Percentiles rank a stretch among this genome's conserved stretches.
Evolutionary conservation across 192 early-diverging fungal genomes (phyloP).

Genomic region (Mortierella claussenii): DNA sequence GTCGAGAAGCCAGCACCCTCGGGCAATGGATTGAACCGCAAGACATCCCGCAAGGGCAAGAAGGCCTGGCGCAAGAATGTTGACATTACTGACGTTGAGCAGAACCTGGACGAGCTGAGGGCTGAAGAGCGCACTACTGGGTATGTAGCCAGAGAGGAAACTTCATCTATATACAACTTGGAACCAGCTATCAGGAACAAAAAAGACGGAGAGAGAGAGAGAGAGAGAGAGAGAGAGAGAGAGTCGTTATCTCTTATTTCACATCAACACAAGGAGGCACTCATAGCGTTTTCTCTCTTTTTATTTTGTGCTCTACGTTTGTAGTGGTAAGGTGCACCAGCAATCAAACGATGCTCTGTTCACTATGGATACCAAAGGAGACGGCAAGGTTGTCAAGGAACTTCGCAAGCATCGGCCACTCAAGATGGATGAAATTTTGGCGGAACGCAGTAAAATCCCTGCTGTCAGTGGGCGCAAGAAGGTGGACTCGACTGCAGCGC

Average conservation of each 20-base stretch:
- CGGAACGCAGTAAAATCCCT: conserved; percentile 72
- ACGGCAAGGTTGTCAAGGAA: conserved; percentile 59
- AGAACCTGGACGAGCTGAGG: conserved; percentile 72
- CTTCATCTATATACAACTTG: too few relatives aligned
- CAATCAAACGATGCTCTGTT: conserved; percentile 69
- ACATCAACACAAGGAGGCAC: too few relatives aligned
- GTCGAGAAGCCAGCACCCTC: conserved; percentile 63
- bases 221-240: conserved; percentile 1
- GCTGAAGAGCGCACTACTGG: conserved; percentile 80
- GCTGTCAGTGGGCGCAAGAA: conserved; percentile 53
- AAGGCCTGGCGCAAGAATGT: conserved; percentile 95
- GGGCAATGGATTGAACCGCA: conserved; percentile 47
- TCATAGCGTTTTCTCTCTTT: too few relatives aligned
- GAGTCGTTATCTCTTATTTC: neutral
- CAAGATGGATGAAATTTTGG: conserved; percentile 87
- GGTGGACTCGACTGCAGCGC: conserved; percentile 1
- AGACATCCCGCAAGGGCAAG: conserved; percentile 81
- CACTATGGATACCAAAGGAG: conserved; percentile 74
- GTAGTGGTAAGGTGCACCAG: conserved; percentile 63
- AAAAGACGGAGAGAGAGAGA: neutral
- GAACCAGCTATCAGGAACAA: neutral
- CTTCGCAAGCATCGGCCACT: conserved; percentile 67
- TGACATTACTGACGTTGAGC: conserved; percentile 83
- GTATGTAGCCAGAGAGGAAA: conserved; percentile 53
- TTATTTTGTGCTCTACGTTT: too few relatives aligned